phyloP scores from a whole-genome alignment of 2,329 filamentous ascomycete genomes.

The Sporothrix dimorphospora region DNA sequence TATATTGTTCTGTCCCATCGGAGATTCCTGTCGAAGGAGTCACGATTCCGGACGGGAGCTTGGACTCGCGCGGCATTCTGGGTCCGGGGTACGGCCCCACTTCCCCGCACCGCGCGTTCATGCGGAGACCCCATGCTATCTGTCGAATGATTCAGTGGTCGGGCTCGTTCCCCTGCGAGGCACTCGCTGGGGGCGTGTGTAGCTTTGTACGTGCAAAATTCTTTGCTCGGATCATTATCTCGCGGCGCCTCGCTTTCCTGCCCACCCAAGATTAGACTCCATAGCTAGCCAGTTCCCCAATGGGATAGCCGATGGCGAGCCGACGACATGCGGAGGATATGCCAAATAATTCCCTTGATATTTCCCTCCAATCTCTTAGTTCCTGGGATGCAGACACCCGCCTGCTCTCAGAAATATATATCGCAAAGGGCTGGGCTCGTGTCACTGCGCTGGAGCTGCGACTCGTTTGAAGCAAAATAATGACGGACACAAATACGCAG shows the following conservation, averaged over 20 bases:
- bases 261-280: too few relatives aligned
- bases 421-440: neutral
- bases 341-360: too few relatives aligned
- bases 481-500: neutral
- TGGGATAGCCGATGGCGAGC: slow-evolving; percentile 1
- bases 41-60: slow-evolving; percentile 11
- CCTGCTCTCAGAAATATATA: neutral
- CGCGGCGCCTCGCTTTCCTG: too few relatives aligned
- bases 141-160: neutral
- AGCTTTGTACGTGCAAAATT: too few relatives aligned
- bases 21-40: neutral
- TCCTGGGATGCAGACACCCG: neutral
- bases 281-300: neutral
- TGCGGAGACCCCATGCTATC: neutral
- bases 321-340: neutral
- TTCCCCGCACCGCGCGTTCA: neutral
- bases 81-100: neutral
- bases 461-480: too few relatives aligned
- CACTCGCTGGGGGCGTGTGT: too few relatives aligned
- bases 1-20: too few relatives aligned
- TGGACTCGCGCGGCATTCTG: slow-evolving; percentile 9
- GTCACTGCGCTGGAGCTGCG: too few relatives aligned
- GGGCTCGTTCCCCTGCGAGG: too few relatives aligned
- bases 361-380: too few relatives aligned
- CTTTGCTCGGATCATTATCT: too few relatives aligned